These are phyloP conservation scores for Claviceps sp. DNA, from an alignment of 2,329 filamentous ascomycete genomes.

Conservation along the genomic window DNA sequence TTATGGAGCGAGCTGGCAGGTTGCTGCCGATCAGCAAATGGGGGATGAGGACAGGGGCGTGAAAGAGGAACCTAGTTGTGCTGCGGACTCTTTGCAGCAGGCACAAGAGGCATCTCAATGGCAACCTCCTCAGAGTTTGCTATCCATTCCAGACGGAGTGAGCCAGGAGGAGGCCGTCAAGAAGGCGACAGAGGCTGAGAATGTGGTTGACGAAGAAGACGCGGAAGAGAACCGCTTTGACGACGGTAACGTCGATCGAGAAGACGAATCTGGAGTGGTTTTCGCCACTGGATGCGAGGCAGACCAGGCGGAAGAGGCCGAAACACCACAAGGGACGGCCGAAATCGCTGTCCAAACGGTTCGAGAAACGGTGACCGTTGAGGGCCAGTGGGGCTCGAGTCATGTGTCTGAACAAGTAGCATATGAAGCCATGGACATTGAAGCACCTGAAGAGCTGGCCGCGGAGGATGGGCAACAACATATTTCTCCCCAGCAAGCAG, in stretches of 20 bases:
- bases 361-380: background rate
- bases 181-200: background rate
- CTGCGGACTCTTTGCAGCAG: background rate
- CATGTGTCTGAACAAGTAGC: background rate
- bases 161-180: background rate
- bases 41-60: background rate
- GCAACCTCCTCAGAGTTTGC: background rate
- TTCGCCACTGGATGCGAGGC: background rate
- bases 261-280: background rate
- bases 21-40: too few species aligned
- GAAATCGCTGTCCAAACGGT: background rate
- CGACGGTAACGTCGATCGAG: background rate
- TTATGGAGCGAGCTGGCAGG: too few species aligned
- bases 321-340: background rate
- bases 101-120: background rate
- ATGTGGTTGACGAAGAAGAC: background rate
- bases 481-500: background rate
- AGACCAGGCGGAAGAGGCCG: background rate
- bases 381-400: background rate
- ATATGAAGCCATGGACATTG: background rate
- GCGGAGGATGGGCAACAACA: background rate
- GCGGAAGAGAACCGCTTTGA: background rate
- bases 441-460: background rate
- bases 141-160: background rate
- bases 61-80: background rate